Evolutionary conservation across 106 monocot genomes (phyloP), one percentile per base, ranked within the genome.

Genomic region (Acanthochlamys bracteata): DNA sequence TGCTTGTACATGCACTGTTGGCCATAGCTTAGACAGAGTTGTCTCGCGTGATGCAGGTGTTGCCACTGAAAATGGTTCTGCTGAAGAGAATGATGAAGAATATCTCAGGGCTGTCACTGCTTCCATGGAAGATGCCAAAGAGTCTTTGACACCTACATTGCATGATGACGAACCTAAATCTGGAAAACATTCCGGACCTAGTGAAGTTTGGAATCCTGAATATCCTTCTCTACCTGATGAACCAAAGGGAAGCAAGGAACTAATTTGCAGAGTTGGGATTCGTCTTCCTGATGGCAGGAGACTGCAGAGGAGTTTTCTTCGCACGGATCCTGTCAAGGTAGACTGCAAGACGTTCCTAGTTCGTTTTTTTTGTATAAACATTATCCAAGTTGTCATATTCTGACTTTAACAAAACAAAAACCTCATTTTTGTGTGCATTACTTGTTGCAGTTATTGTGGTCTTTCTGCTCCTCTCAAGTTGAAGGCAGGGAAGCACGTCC

Each of bases 201-300:
- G 46, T 27, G 39, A 47, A 7, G 77, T 23, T 25, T 52, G 63
- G 33, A 79, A 66, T 41, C 76, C 53, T 0, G 51, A 25, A 21
- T 95, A 95, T 74, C 94, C 79, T 65, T 72, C 90, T 16, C 86
- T 95, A 10, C 90, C 84, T 20, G 94, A 90, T 65, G 94, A 95
- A 71, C 94, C 94, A 24, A 78, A 80, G 70, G 84, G 42, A 20
- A 66, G 65, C 55, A 81, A 65, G 57, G 82, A 82, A 11, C 70
- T 82, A 24, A 55, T 89, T 25, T 90, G 83, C 33, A 79, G 78
- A 39, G 94, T 95, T 41, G 94, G 82, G 45, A 79, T 95, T 58
- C 89, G 94, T 39, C 80, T 95, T 12, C 94, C 94, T 0, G 81
- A 90, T 73, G 90, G 90, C 4, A 76, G 78, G 20, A 76, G 90